A percentile compares a stretch with the other conserved stretches of the same genome.
These are phyloP conservation scores for Colletotrichum costaricense DNA, from an alignment of 2,329 filamentous ascomycete genomes.

Conservation along the genomic window DNA sequence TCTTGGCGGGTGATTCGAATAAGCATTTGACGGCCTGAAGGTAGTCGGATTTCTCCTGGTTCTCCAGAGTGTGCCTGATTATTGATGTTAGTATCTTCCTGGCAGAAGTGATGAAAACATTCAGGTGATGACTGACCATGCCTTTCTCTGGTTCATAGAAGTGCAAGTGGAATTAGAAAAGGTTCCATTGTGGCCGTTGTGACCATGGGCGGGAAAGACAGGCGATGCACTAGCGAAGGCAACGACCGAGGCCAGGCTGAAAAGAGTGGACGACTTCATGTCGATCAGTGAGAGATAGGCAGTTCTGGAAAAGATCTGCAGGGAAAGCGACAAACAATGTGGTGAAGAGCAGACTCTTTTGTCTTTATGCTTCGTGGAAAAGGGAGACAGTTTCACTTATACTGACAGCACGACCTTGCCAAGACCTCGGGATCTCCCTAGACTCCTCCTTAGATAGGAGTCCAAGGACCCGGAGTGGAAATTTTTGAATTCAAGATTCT, in stretches of 20 bases:
- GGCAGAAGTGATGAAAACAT: not conserved
- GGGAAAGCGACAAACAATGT: too few species aligned
- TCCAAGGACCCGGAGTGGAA: not conserved
- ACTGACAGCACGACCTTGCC: not conserved
- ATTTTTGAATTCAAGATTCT: not conserved
- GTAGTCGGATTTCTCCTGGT: slow-evolving; percentile 19
- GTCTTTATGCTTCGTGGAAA: too few species aligned
- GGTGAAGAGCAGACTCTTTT: too few species aligned
- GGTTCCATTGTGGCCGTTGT: not conserved
- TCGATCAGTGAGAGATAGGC: slow-evolving; percentile 9
- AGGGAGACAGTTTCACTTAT: slow-evolving; percentile 9
- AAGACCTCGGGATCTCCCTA: not conserved
- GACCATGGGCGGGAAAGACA: not conserved
- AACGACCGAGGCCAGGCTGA: not conserved
- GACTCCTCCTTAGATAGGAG: too few species aligned
- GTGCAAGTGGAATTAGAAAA: slow-evolving; percentile 20
- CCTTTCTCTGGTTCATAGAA: slow-evolving; percentile 18
- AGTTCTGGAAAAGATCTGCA: slow-evolving; percentile 1
- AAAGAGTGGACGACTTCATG: slow-evolving; percentile 24
- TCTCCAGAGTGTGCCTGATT: slow-evolving; percentile 20
- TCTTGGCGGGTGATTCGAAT: slow-evolving; percentile 25
- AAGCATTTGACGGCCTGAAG: slow-evolving; percentile 26
- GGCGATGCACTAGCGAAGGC: slow-evolving; percentile 10
- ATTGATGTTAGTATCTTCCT: too few species aligned
- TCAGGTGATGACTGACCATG: not conserved